phyloP scores from a whole-genome alignment of 345 rosid species.

The Passiflora organensis region DNA sequence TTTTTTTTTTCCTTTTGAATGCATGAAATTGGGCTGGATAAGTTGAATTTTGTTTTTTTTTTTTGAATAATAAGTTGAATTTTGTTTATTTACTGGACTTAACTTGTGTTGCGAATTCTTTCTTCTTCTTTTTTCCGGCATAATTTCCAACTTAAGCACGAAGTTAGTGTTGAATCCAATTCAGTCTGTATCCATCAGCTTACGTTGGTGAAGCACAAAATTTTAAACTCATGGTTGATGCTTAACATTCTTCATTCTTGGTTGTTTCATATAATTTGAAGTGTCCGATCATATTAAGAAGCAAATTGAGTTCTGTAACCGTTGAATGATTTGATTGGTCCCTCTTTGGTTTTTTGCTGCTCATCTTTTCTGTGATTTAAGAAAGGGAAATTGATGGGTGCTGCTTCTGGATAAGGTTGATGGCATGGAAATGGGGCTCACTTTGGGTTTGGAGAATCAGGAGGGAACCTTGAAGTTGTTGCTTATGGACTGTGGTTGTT shows the following conservation, averaged over 20 bases:
- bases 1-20: too few relatives aligned
- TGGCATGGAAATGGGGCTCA: constrained; percentile 96
- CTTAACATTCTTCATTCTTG: background rate
- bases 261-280: background rate
- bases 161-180: background rate
- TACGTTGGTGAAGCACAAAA: background rate
- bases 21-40: too few relatives aligned
- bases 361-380: constrained; percentile 30
- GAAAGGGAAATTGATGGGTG: constrained; percentile 42
- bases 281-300: background rate
- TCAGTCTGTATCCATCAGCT: background rate
- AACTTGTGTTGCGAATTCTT: too few relatives aligned
- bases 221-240: background rate
- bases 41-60: too few relatives aligned
- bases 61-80: too few relatives aligned
- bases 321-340: background rate
- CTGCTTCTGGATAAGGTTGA: constrained; percentile 75
- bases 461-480: constrained; percentile 72
- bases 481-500: constrained; percentile 71
- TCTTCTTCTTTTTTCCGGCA: too few relatives aligned
- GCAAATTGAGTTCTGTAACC: background rate
- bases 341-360: constrained; percentile 21
- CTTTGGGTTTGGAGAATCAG: constrained; percentile 66
- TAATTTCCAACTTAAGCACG: background rate
- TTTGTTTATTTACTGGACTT: too few relatives aligned